Evolutionary conservation across 2,329 filamentous ascomycete genomes (phyloP), one percentile per base, ranked within the genome.

Genomic region (Botrytis squamosa): DNA sequence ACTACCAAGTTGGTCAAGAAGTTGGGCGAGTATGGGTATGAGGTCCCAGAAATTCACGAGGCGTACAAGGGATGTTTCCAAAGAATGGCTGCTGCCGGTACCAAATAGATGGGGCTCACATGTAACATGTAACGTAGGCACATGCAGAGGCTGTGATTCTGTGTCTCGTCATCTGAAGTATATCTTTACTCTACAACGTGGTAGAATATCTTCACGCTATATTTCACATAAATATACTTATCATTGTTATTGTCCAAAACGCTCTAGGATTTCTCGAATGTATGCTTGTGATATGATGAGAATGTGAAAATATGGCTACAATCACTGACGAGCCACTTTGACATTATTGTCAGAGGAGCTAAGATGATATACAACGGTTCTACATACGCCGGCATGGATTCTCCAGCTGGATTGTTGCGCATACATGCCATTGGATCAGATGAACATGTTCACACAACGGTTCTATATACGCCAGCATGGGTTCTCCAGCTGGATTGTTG

Each of bases 1-100:
- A 87, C 87, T 22, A 86, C 85, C 33, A 92, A 91, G 83, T 83
- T 92, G 75, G 85, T 85, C 75, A 85, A 81, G 70, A 90, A 90
- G 84, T 84, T 91, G 73, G 85, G 84, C 78, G 86, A 89, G 82
- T 91, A 90, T 80, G 83, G 83, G 22, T 87, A 86, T 78, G 83
- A 86, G 75, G 83, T 92, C 42, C 88, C 88, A 12, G 88, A 91
- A 82, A 83, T 92, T 63, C 88, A 90, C 78, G 85, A 87, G 75
- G 89, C 88, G 18, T 92, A 91, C 80, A 83, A 84, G 78, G 80
- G 81, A 77, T 91, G 89, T 82, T 91, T 91, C 82, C 85, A 88
- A 83, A 83, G 88, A 76, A 91, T 91, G 88, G 88, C 86, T 80
- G 85, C 85, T 60, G 84, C 83, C 70, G 88, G 87, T 57, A 82